Evolutionary conservation across 176 grass and related monocot species (phyloP), one percentile per base, ranked within the genome.

Genomic region (Paspalum vaginatum): DNA sequence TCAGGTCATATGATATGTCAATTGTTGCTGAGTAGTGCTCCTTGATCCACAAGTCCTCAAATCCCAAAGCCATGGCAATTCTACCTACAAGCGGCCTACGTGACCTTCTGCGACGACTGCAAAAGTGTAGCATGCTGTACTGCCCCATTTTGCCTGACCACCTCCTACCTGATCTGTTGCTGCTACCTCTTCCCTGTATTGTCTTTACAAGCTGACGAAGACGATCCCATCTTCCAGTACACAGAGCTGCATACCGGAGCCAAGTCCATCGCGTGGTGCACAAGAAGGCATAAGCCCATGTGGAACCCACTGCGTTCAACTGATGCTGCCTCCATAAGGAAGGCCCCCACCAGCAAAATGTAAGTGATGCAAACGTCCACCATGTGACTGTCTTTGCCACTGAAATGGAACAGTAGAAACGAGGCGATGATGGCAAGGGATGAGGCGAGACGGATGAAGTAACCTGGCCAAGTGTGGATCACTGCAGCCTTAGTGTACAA

Each of bases 401-500:
- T 64, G n/a, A 85, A 63, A 42, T 72, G 64, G 14, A 79, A 64
- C 17, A 78, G 75, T 10, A 78, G 17, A 7, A 49, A 50, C 0
- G 75, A 63, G 43, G 75, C 45, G 10, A 45, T 41, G 11, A 47
- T 79, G 49, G 14, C 57, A 75, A 24, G 18, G 2, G 72, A 75
- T 15, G 81, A 67, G 65, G 47, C 18, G 58, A 64, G 17, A 20
- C 81, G 85, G 20, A 91, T 15, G 13, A 85, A 49, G 60, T 74
- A 75, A 25, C 89, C 89, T 3, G 59, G 45, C 26, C 68, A 18
- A 7, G 59, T 81, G 72, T 88, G 77, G 21, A 86, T 11, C 0
- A 81, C 76, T 12, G 32, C 22, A 7, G 81, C 62, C 56, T 91
- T 91, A 56, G 89, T 91, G 78, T 91, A 84, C 6, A 91, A 72